A percentile compares a stretch with the other conserved stretches of the same genome.
These are phyloP conservation scores for Aspergillus oerlinghausenensis DNA, from an alignment of 2,329 filamentous ascomycete species.

Conservation along the genomic window DNA sequence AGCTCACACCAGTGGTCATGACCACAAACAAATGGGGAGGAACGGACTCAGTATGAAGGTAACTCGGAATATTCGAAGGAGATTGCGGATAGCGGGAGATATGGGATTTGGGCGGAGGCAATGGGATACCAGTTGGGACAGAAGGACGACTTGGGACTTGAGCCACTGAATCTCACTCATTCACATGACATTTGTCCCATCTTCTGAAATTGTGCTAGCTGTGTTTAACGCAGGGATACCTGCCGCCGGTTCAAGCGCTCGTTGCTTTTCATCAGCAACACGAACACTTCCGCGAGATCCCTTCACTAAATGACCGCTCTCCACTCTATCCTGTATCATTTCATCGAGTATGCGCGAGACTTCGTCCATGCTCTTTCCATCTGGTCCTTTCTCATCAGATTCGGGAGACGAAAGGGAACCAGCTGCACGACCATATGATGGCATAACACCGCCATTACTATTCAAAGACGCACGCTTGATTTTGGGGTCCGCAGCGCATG, in stretches of 20 bases:
- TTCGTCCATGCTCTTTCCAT: conserved; percentile 73
- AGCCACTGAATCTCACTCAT: not conserved
- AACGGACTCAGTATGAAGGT: conserved; percentile 11
- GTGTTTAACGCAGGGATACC: conserved; percentile 24
- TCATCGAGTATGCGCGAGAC: conserved; percentile 92
- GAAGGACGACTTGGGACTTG: not conserved
- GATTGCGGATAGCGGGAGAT: not conserved
- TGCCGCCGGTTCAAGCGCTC: conserved; percentile 26
- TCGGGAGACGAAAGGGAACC: conserved; percentile 30
- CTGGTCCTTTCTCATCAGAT: conserved; percentile 35
- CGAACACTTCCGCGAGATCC: conserved; percentile 64
- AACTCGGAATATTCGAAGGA: not conserved
- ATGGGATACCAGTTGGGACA: not conserved
- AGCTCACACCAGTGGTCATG: conserved; percentile 1
- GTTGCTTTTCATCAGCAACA: conserved; percentile 44
- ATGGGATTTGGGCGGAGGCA: not conserved
- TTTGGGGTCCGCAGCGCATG: conserved; percentile 28
- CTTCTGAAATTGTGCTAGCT: conserved; percentile 12
- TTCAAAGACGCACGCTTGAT: conserved; percentile 24
- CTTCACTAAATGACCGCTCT: conserved; percentile 67
- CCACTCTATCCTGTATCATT: conserved; percentile 88
- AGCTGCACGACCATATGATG: conserved; percentile 21
- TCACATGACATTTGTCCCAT: not conserved
- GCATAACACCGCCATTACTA: conserved; percentile 26
- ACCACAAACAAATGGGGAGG: conserved; percentile 10